Conservation (phyloP, 163 green algal species). For the Chlamydomonas reinhardtii region DNA sequence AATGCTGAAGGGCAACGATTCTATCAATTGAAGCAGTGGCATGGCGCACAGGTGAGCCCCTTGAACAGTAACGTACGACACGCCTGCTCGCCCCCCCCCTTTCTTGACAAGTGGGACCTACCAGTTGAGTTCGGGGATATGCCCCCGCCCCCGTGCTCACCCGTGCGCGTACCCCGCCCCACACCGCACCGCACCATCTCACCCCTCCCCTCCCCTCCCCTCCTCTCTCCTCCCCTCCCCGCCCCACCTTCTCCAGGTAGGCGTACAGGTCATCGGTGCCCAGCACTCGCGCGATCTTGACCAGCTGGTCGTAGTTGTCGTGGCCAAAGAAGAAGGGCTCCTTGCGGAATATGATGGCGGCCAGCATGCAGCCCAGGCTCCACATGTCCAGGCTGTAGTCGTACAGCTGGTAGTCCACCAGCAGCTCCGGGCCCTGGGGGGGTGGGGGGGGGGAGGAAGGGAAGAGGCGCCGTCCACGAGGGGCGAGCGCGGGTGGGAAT, state of each 20-base stretch:
- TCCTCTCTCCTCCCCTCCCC: neutral
- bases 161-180: too few relatives aligned
- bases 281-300: constrained; percentile 97
- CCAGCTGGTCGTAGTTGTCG: constrained; percentile 98
- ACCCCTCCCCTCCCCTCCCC: neutral
- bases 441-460: neutral
- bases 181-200: too few relatives aligned
- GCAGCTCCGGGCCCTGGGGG: constrained; percentile 92
- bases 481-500: too few relatives aligned
- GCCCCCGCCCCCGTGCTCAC: too few relatives aligned
- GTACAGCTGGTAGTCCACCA: constrained; percentile 90
- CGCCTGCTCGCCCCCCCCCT: too few relatives aligned
- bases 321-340: constrained; percentile 99
- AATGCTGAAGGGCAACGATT: too few relatives aligned
- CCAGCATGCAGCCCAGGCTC: constrained; percentile 92
- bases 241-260: constrained; percentile 82
- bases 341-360: constrained; percentile 89
- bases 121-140: too few relatives aligned
- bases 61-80: too few relatives aligned
- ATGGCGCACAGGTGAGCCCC: too few relatives aligned
- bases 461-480: too few relatives aligned
- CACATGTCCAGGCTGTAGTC: constrained; percentile 99
- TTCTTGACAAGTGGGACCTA: too few relatives aligned
- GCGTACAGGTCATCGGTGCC: constrained; percentile 93
- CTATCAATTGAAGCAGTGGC: too few relatives aligned